phyloP scores from a whole-genome alignment of 108 stramenopile species.

The Fistulifera pelliculosa region DNA sequence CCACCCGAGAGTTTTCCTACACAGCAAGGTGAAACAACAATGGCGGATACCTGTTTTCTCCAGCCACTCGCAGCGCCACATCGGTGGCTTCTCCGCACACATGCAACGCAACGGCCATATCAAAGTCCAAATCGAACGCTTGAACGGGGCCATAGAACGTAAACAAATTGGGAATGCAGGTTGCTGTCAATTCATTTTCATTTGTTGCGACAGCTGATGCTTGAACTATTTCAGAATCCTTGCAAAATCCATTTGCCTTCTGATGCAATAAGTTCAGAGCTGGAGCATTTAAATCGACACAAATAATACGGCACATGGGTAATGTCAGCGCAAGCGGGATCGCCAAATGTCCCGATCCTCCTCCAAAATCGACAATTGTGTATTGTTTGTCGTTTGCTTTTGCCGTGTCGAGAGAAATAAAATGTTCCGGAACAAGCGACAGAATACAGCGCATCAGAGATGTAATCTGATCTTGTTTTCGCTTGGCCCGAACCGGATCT shows the following conservation, averaged over 20 bases:
- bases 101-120: conserved; percentile 59
- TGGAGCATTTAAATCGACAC: conserved; percentile 53
- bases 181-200: neutral
- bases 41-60: conserved; percentile 20
- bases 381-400: neutral
- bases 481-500: conserved; percentile 33
- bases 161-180: conserved; percentile 42
- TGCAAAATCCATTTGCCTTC: conserved; percentile 20
- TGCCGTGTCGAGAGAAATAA: neutral
- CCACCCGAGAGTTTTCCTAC: conserved; percentile 48
- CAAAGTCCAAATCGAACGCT: conserved; percentile 31
- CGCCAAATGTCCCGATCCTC: conserved; percentile 58
- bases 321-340: conserved; percentile 59
- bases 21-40: conserved; percentile 61
- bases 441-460: conserved; percentile 61
- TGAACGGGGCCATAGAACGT: conserved; percentile 52
- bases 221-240: conserved; percentile 1
- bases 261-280: conserved; percentile 44
- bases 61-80: conserved; percentile 44
- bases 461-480: conserved; percentile 55
- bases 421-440: conserved; percentile 28
- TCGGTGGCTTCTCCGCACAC: conserved; percentile 75
- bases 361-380: conserved; percentile 74
- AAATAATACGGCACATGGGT: conserved; percentile 44
- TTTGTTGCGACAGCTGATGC: neutral